phyloP scores from a whole-genome alignment of 1,284 basidiomycete genomes.

The Ustilago trichophora region DNA sequence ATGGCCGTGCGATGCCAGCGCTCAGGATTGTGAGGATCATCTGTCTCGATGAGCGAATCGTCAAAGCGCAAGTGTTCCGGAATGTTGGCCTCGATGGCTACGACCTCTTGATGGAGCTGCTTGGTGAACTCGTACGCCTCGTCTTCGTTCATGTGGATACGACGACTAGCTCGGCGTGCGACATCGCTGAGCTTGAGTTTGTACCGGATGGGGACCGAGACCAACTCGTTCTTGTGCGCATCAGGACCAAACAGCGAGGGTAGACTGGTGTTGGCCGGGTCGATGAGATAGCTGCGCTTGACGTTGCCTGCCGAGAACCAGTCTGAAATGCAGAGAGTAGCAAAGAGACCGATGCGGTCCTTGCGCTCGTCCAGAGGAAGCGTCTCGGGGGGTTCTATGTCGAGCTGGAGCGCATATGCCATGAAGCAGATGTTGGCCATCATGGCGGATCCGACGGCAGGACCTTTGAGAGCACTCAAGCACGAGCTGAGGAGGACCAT shows the following conservation, averaged over 20 bases:
- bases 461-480: conserved; percentile 40
- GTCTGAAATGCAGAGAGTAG: conserved; percentile 41
- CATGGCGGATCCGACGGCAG: conserved; percentile 40
- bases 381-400: conserved; percentile 48
- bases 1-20: conserved; percentile 33
- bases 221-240: conserved; percentile 33
- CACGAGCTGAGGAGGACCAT: conserved; percentile 32
- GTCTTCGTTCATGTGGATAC: conserved; percentile 43
- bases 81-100: conserved; percentile 35
- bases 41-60: conserved; percentile 42
- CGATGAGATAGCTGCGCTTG: conserved; percentile 46
- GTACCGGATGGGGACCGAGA: conserved; percentile 31
- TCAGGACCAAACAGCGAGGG: conserved; percentile 46
- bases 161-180: conserved; percentile 42
- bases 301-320: conserved; percentile 49
- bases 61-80: conserved; percentile 44
- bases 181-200: conserved; percentile 46
- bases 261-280: conserved; percentile 39
- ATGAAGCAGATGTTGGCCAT: conserved; percentile 44
- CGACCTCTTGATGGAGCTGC: conserved; percentile 52
- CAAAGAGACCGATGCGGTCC: conserved; percentile 51
- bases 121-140: conserved; percentile 51
- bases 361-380: conserved; percentile 43
- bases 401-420: conserved; percentile 51
- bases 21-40: conserved; percentile 22